A percentile compares a stretch with the other conserved stretches of the same genome.
These are phyloP conservation scores for Tylopilus felleus DNA, from an alignment of 768 basidiomycete genomes.

Conservation along the genomic window DNA sequence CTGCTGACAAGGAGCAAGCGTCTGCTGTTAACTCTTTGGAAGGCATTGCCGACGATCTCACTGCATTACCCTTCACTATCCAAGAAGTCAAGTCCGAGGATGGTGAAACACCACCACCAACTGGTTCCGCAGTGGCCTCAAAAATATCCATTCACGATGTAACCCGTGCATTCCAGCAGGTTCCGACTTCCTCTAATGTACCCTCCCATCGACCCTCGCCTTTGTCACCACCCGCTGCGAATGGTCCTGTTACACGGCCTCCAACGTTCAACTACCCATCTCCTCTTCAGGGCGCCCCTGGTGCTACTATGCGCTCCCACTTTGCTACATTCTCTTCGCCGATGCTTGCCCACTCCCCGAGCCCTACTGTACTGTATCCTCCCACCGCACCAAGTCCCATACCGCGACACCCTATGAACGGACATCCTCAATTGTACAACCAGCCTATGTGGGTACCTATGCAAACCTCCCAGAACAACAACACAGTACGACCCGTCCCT, in stretches of 20 bases:
- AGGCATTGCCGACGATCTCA: constrained; percentile 79
- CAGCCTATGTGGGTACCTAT: constrained; percentile 67
- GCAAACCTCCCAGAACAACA: constrained; percentile 42
- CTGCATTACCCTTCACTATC: constrained; percentile 72
- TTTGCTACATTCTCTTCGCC: constrained; percentile 64
- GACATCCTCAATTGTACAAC: constrained; percentile 56
- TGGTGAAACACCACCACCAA: constrained; percentile 74
- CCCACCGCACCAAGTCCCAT: constrained; percentile 62
- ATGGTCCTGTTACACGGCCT: constrained; percentile 28
- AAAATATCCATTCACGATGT: constrained; percentile 82
- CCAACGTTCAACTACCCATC: constrained; percentile 32
- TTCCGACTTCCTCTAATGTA: constrained; percentile 58
- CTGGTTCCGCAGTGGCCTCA: constrained; percentile 52
- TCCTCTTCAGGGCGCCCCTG: constrained; percentile 43
- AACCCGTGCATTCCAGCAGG: constrained; percentile 83
- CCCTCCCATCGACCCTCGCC: constrained; percentile 45
- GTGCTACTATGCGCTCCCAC: constrained; percentile 47
- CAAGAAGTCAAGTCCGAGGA: constrained; percentile 88
- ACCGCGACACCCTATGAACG: constrained; percentile 61
- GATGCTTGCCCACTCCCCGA: constrained; percentile 71
- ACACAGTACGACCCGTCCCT: constrained; percentile 50
- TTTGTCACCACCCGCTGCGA: constrained; percentile 48
- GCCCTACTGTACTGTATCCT: constrained; percentile 63
- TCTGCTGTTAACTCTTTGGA: constrained; percentile 77
- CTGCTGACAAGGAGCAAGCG: constrained; percentile 63